Base-by-base conservation (phyloP, 495 filamentous ascomycete genomes). In the Penicillium odoratum region DNA sequence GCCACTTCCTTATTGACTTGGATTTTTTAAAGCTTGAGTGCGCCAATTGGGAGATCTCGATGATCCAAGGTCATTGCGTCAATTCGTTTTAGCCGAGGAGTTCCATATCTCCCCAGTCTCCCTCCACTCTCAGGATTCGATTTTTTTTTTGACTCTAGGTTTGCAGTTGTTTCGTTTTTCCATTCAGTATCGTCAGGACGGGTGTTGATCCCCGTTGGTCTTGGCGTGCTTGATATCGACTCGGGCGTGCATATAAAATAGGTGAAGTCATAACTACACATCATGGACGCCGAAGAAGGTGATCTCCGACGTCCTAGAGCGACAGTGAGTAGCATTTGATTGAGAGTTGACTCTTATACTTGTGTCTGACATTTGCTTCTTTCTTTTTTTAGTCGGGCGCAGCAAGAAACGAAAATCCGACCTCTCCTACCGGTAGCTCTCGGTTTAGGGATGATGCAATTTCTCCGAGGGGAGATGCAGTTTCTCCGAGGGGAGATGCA, bases 401-500 rank as follows among this genome's bases (percentile, higher is more conserved):
- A 15, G 16, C 26, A 18, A 52, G 51, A 16, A 44, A 44, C 25
- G 33, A 51, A 4, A 31, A 15, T 5, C 33, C 33, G 9, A 16
- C 15, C 40, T 66, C 66, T n/a, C 63, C 62, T 4, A 61, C 52
- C 11, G 53, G 55, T 3, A 53, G 26, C 15, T 33, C 18, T 18
- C 25, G 48, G 31, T 10, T 38, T 45, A n/a, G 34, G 48, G 58
- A 61, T 3, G 59, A 48, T 28, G 48, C 48, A 16, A 11, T 60
- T n/a, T 67, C 64, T 8, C 67, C 65, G 0, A n/a, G 34, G 48
- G 58, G 59, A 1, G 59, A 48, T 28, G 48, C 48, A 16, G 9
- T 60, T n/a, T 67, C 64, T 8, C 67, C 65, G n/a, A n/a, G 34
- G 48, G 58, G 59, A 1, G 59, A 48, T 28, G 48, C 48, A 16